phyloP scores from a whole-genome alignment of 2,329 filamentous ascomycete species.

The Pseudopyrenochaeta lycopersici region DNA sequence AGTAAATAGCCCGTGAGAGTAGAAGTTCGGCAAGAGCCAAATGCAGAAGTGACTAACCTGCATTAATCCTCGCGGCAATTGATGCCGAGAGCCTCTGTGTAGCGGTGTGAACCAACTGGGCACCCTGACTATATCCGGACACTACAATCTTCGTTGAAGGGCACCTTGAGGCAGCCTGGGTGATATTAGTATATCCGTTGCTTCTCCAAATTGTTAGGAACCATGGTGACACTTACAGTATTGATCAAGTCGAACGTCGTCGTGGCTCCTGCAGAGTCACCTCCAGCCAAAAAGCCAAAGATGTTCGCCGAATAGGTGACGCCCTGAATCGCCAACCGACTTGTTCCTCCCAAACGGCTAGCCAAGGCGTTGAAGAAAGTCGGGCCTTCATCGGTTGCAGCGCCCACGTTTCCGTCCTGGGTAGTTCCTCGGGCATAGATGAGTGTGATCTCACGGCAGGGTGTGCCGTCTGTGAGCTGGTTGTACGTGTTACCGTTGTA shows the following conservation, averaged over 20 bases:
- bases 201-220: not conserved
- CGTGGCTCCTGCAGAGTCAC: constrained; percentile 54
- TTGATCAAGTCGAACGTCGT: constrained; percentile 53
- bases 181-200: not conserved
- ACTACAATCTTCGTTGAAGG: constrained; percentile 42
- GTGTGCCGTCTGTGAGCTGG: constrained; percentile 41
- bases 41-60: constrained; percentile 19
- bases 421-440: constrained; percentile 66
- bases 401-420: constrained; percentile 62
- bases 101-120: constrained; percentile 56
- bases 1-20: not conserved
- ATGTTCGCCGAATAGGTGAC: constrained; percentile 60
- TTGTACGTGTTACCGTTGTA: constrained; percentile 37
- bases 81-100: constrained; percentile 40
- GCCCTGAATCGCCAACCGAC: constrained; percentile 62
- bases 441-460: constrained; percentile 59
- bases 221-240: constrained; percentile 36
- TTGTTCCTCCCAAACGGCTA: constrained; percentile 49
- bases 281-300: constrained; percentile 57
- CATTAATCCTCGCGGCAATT: constrained; percentile 28
- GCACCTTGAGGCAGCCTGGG: constrained; percentile 30
- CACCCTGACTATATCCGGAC: constrained; percentile 49
- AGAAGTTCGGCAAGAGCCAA: not conserved
- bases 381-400: constrained; percentile 54
- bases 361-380: constrained; percentile 60